Percentiles rank a stretch among this genome's conserved stretches.
phyloP scores from a whole-genome alignment of 306 rosid genomes.

The Spatholobus suberectus region DNA sequence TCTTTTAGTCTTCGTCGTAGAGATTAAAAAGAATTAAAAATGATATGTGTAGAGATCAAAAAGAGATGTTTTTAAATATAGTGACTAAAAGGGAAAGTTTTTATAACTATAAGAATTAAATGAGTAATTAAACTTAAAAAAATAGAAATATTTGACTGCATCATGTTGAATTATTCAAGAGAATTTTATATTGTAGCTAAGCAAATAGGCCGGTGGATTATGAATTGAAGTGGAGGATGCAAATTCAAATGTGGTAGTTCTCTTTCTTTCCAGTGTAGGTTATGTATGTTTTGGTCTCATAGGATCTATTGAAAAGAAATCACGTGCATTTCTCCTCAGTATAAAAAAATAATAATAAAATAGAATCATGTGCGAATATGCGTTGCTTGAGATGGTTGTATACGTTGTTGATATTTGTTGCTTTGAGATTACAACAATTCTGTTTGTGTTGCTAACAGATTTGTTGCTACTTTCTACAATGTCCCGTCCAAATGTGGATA shows the following conservation, averaged over 20 bases:
- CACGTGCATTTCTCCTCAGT: background rate
- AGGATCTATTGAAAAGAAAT: background rate
- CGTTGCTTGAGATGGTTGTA: constrained; percentile 47
- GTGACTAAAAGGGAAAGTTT: too few relatives aligned
- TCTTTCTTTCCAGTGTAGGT: background rate
- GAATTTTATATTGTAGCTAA: background rate
- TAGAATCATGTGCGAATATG: constrained; percentile 24
- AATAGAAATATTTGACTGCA: background rate
- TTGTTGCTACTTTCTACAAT: background rate
- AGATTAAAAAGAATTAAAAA: too few relatives aligned
- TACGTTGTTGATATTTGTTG: constrained; percentile 9
- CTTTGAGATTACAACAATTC: background rate
- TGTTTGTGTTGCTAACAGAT: background rate
- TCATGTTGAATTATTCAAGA: background rate
- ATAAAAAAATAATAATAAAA: background rate
- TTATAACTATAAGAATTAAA: too few relatives aligned
- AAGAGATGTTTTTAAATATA: too few relatives aligned
- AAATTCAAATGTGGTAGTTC: background rate
- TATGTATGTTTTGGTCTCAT: background rate
- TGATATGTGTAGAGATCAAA: too few relatives aligned
- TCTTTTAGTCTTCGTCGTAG: too few relatives aligned
- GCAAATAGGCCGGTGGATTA: background rate
- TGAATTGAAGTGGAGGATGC: background rate
- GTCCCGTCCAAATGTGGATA: background rate
- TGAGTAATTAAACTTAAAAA: too few relatives aligned